phyloP scores from a whole-genome alignment of 2,329 filamentous ascomycete genomes.

The Nothophoma quercina region DNA sequence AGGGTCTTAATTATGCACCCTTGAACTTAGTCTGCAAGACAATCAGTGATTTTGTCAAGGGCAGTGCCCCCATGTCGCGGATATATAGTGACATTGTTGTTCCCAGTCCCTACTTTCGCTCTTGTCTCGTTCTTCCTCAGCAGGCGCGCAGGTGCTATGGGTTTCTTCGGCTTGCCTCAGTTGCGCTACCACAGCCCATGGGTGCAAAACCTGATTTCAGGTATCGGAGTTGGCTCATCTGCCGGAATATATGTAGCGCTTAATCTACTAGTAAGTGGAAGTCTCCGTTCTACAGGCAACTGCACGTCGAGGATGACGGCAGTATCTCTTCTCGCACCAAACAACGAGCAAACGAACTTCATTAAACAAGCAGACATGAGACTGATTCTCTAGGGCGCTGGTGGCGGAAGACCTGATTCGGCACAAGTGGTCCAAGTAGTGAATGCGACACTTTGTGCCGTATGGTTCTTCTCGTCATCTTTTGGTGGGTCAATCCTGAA shows the following conservation, averaged over 20 bases:
- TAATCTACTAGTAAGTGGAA: too few species aligned
- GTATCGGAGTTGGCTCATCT: constrained; percentile 38
- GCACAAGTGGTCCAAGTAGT: constrained; percentile 44
- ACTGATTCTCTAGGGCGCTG: too few species aligned
- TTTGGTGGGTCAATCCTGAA: constrained; percentile 44
- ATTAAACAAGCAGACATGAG: too few species aligned
- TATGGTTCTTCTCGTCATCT: constrained; percentile 45
- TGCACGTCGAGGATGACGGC: too few species aligned
- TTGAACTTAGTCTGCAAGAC: background rate
- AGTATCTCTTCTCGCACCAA: too few species aligned
- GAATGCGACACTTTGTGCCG: constrained; percentile 43
- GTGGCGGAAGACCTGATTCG: constrained; percentile 39
- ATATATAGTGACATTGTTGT: too few species aligned
- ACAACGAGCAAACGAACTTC: too few species aligned
- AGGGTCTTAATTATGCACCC: background rate
- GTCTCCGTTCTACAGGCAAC: too few species aligned
- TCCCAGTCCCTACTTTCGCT: too few species aligned
- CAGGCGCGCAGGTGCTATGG: constrained; percentile 25
- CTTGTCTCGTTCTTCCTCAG: too few species aligned
- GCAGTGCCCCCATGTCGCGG: too few species aligned
- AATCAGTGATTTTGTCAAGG: too few species aligned
- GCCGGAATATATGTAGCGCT: constrained; percentile 43
- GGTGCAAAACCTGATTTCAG: constrained; percentile 42
- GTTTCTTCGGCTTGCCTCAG: constrained; percentile 33
- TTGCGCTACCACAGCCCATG: constrained; percentile 41